phyloP scores from a whole-genome alignment of 768 basidiomycete genomes.

The Termitomyces sp. region DNA sequence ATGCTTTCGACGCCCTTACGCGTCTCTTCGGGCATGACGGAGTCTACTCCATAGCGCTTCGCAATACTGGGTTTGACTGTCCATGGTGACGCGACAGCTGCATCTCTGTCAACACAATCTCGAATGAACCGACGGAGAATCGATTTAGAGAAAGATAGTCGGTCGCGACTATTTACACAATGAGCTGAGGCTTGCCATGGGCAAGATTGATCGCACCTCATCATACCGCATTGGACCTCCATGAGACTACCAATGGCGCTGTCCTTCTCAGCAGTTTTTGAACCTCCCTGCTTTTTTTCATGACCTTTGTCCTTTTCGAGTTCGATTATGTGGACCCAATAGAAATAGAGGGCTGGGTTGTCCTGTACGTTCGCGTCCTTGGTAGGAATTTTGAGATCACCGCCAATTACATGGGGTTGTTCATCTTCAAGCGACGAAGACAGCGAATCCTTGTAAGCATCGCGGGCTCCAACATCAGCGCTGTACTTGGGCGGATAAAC shows the following conservation, averaged over 20 bases:
- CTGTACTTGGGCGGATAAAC: conserved; percentile 65
- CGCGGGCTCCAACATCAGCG: conserved; percentile 39
- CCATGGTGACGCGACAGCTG: conserved; percentile 94
- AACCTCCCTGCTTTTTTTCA: conserved; percentile 49
- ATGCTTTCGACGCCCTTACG: conserved; percentile 72
- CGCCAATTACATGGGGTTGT: conserved; percentile 63
- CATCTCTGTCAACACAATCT: conserved; percentile 90
- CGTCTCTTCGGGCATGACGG: conserved; percentile 82
- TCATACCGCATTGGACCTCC: conserved; percentile 73
- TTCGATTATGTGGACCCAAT: conserved; percentile 84
- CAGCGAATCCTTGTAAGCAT: conserved; percentile 44
- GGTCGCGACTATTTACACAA: conserved; percentile 69
- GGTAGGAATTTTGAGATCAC: conserved; percentile 69
- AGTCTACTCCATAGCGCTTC: conserved; percentile 77
- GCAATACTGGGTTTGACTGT: conserved; percentile 86
- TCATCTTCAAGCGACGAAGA: conserved; percentile 43
- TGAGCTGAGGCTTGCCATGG: not conserved
- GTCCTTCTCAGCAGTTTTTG: conserved; percentile 48
- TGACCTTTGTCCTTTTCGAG: conserved; percentile 65
- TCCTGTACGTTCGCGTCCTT: conserved; percentile 71
- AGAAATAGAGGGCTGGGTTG: conserved; percentile 78
- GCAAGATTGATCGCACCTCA: conserved; percentile 55
- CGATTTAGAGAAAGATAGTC: conserved; percentile 93
- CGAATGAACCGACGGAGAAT: conserved; percentile 95
- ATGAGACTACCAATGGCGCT: conserved; percentile 73